Conservation (phyloP, 2,329 filamentous ascomycete genomes). For the Penicillium sp. region DNA sequence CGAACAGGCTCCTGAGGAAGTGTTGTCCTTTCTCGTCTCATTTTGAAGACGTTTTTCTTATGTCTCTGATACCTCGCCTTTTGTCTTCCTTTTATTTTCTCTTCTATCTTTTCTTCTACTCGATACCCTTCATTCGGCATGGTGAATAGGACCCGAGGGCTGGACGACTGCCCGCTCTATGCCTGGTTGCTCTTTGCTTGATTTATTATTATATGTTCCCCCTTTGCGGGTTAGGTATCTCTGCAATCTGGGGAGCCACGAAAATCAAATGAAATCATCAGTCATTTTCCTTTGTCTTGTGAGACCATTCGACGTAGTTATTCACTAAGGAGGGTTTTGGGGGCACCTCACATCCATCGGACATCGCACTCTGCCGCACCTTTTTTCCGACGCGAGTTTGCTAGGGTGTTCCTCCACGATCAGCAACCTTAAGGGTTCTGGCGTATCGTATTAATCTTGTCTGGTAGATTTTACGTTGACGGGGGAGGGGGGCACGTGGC, state of each 20-base stretch:
- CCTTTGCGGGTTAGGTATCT: not conserved
- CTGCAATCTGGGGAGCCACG: not conserved
- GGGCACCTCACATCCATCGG: no score
- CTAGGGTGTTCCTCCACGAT: no score
- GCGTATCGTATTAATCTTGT: no score
- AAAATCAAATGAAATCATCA: no score
- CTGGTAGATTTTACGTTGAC: no score
- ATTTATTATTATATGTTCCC: not conserved
- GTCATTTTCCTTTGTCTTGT: no score
- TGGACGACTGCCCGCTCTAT: conserved; percentile 5
- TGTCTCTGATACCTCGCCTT: not conserved
- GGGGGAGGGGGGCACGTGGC: no score
- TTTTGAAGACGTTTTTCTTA: conserved; percentile 3
- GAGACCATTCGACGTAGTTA: no score
- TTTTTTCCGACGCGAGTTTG: no score
- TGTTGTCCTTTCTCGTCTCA: not conserved
- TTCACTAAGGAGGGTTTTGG: no score
- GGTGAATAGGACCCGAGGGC: conserved; percentile 9
- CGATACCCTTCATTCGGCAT: conserved; percentile 17
- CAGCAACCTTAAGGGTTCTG: no score
- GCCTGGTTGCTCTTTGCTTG: not conserved
- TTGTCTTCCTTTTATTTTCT: conserved; percentile 4
- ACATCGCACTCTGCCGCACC: no score
- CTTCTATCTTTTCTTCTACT: conserved; percentile 6
- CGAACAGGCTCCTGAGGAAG: not conserved